Evolutionary conservation across 805 yeast genomes (phyloP).

Genomic region (Ogataea paraovalis): DNA sequence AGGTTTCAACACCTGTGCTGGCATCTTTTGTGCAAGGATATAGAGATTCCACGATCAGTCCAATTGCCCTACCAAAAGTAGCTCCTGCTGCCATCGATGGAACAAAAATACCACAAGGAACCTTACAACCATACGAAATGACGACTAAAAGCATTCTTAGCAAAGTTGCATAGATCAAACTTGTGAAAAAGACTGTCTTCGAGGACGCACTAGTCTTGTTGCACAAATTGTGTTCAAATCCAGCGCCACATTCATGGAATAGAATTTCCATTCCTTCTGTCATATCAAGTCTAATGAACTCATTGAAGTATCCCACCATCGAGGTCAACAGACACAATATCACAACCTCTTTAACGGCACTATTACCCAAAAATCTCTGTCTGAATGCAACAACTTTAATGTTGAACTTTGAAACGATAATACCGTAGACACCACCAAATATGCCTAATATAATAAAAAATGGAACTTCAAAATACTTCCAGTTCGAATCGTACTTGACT

Average conservation of each 20-base stretch:
- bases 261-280: slow-evolving; percentile 89
- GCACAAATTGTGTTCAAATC: slow-evolving; percentile 38
- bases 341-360: slow-evolving; percentile 69
- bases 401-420: slow-evolving; percentile 69
- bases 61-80: slow-evolving; percentile 84
- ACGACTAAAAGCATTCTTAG: slow-evolving; percentile 69
- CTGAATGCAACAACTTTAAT: slow-evolving; percentile 74
- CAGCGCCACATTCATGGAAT: slow-evolving; percentile 73
- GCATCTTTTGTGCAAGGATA: slow-evolving; percentile 29
- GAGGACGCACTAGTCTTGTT: slow-evolving; percentile 21
- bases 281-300: slow-evolving; percentile 83
- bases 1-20: slow-evolving; percentile 35
- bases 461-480: slow-evolving; percentile 86
- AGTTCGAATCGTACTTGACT: slow-evolving; percentile 78
- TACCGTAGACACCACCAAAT: slow-evolving; percentile 91
- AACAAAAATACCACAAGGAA: slow-evolving; percentile 96
- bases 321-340: slow-evolving; percentile 67
- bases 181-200: slow-evolving; percentile 37
- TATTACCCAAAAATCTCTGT: slow-evolving; percentile 55
- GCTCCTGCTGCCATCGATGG: slow-evolving; percentile 98
- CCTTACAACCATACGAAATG: slow-evolving; percentile 86
- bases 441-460: slow-evolving; percentile 74
- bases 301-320: slow-evolving; percentile 75
- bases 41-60: slow-evolving; percentile 57
- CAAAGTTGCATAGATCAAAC: slow-evolving; percentile 66